These are phyloP conservation scores for Aspergillus brasiliensis DNA, from an alignment of 2,329 filamentous ascomycete genomes.

Conservation along the genomic window DNA sequence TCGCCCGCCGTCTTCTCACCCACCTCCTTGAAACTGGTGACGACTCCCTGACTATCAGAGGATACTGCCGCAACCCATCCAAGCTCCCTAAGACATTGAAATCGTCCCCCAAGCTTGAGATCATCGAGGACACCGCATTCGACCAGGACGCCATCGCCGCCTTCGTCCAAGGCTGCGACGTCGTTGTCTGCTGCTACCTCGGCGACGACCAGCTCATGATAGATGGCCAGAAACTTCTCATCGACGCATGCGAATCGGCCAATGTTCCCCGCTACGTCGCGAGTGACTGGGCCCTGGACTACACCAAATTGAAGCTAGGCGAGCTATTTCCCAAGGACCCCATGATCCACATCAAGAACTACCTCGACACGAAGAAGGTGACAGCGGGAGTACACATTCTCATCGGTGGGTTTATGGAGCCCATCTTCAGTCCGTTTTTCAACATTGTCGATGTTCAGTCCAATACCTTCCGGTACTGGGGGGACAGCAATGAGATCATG, in stretches of 20 bases:
- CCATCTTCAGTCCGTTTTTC: slow-evolving; percentile 31
- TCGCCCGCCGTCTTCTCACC: slow-evolving; percentile 32
- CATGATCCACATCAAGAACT: slow-evolving; percentile 43
- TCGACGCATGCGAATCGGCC: slow-evolving; percentile 43
- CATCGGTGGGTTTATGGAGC: slow-evolving; percentile 41
- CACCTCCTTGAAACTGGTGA: slow-evolving; percentile 30
- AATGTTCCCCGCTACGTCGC: slow-evolving; percentile 44
- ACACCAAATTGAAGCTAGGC: slow-evolving; percentile 40
- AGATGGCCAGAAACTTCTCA: slow-evolving; percentile 45
- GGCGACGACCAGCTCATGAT: slow-evolving; percentile 44
- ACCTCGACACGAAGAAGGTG: slow-evolving; percentile 40
- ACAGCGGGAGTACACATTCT: slow-evolving; percentile 46
- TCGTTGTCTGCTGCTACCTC: slow-evolving; percentile 46
- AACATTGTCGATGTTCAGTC: slow-evolving; percentile 25
- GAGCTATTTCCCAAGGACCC: slow-evolving; percentile 44
- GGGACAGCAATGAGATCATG: slow-evolving; percentile 40
- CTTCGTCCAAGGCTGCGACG: slow-evolving; percentile 36
- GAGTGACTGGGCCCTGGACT: slow-evolving; percentile 47
- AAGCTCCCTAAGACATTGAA: slow-evolving; percentile 26
- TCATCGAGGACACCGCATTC: slow-evolving; percentile 30
- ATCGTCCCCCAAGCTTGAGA: slow-evolving; percentile 5
- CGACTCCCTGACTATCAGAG: slow-evolving; percentile 23
- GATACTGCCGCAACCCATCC: slow-evolving; percentile 30
- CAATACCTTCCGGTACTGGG: slow-evolving; percentile 37
- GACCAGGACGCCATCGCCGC: slow-evolving; percentile 26